Evolutionary conservation across 1,284 basidiomycete species (phyloP), one percentile per base, ranked within the genome.

Genomic region (Cystobasidium slooffiae): DNA sequence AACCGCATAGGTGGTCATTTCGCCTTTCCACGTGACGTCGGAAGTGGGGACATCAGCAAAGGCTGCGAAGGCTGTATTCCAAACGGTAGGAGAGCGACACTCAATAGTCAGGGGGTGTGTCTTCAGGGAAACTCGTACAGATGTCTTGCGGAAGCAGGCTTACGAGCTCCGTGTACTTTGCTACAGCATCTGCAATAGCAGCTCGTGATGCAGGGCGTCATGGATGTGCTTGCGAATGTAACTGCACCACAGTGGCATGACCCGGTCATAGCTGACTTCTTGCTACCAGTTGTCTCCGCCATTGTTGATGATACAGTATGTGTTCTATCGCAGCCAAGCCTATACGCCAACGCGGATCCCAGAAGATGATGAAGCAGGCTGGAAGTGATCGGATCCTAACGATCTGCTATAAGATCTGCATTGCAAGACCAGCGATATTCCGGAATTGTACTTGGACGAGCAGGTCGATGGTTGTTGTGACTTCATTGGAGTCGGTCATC

Each of bases 161-260:
- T 52, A 72, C 69, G 59, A 31, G 59, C 69, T 41, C 69, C 69
- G 49, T 72, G 69, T 47, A 72, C 56, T 20, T 63, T 72, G 58
- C 39, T 61, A 47, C 69, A 72, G 39, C 56, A 61, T 44, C 49
- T 46, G 61, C 69, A 72, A 20, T 72, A 72, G 49, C 61, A 72
- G 51, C 59, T 72, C 14, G 20, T 63, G 9, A 53, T 61, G 7
- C 24, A 6, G 2, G 44, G 41, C 46, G 69, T 41, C 14, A 72
- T 14, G 9, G 58, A 52, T 10, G 59, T 63, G 44, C 69, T 52
- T 44, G 59, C 20, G 61, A 72, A 72, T 3, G 59, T 49, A 9
- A 64, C 61, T 10, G 69, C 59, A 9, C 69, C 69, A 41, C 69
- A 72, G 41, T 49, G 49, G 37, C 69, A 72, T 10, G 69, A 62